Base-by-base conservation (phyloP, 1,139 yeast species). In the Suhomyces wounanorum region DNA sequence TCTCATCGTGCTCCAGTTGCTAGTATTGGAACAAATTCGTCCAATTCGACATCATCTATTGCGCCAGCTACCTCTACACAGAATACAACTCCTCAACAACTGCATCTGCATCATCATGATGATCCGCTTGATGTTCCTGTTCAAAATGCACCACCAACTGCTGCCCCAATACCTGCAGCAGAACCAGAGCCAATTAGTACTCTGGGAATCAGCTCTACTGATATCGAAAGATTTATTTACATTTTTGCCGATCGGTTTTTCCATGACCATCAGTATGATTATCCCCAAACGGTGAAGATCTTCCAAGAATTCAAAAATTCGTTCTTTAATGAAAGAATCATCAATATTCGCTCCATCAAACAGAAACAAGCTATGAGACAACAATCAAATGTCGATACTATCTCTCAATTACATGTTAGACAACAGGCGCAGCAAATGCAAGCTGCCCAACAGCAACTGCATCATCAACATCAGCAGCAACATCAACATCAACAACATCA, bases 291-390 rank as follows among this genome's bases (percentile, higher is more conserved):
- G 2, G 68, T 72, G 43, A 75, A 76, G 56, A 59, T 78, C 3
- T 81, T 80, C 56, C 82, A 80, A 49, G 77, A 74, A 46, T 79
- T 81, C 61, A 80, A 80, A 57, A 68, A 67, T 35, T 71, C 81
- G 25, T 81, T 81, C 55, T 73, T 76, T 61, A 78, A 78, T 53
- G 85, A 81, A 59, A 65, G 82, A 54, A 68, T 77, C 25, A 69
- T 71, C 13, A 71, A 68, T 51, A 60, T 68, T 52, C 60, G 78
- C 44, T 61, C 72, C 6, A 55, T 61, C 37, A 66, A 68, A 46
- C 68, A 59, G 40, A 70, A 57, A 39, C 56, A 57, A 33, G 56
- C 55, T 40, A 39, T 46, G 25, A 41, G 44, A 47, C 52, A 50
- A 33, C 47, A 40, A 31, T 21, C 50, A 14, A 42, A 38, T 11